Base-by-base conservation (phyloP, 768 basidiomycete genomes). In the Leccinum obscurum region DNA sequence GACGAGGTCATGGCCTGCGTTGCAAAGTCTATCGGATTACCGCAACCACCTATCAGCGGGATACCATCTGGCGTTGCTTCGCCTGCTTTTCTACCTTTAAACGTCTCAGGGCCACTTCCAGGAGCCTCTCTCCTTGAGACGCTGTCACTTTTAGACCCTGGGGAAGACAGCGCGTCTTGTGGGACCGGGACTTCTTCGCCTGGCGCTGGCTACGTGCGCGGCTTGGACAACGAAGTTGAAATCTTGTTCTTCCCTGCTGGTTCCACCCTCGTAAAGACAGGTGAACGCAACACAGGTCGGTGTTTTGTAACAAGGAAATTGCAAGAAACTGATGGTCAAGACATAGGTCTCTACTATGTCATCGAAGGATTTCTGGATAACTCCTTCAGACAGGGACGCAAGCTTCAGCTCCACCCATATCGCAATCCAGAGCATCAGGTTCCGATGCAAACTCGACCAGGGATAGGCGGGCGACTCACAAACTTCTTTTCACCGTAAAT, bases 1-100 rank as follows among this genome's bases (percentile, higher is more conserved):
- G 93, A 95, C 65, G 95, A 93, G 65, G 95, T 99, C 34, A 95
- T 98, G 93, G 90, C 91, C 1, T 96, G 93, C 72, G 95, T 99
- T 61, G 95, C 96, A 1, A 95, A 96, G 72, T 96, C 94, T 2
- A 98, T 99, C 59, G 97, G 97, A 4, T 81, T 99, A 13, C 77
- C 93, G 24, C 95, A 97, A 64, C 92, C 95, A 4, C 87, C 93
- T 3, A 74, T 91, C 20, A 90, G 87, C 57, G 86, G 83, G 46
- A 79, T 77, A 51, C 86, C 85, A 39, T 90, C 88, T 2, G 74
- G 82, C 3, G 87, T 88, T 62, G 81, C 83, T 3, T 90, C 89
- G 0, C 90, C 91, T 46, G 80, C 80, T 9, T 77, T 87, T 52
- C 78, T 78, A 2, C 82, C 88, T 3, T 74, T 69, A 66, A 83